Conservation (phyloP, 2,329 filamentous ascomycete genomes). For the Tolypocladium album region DNA sequence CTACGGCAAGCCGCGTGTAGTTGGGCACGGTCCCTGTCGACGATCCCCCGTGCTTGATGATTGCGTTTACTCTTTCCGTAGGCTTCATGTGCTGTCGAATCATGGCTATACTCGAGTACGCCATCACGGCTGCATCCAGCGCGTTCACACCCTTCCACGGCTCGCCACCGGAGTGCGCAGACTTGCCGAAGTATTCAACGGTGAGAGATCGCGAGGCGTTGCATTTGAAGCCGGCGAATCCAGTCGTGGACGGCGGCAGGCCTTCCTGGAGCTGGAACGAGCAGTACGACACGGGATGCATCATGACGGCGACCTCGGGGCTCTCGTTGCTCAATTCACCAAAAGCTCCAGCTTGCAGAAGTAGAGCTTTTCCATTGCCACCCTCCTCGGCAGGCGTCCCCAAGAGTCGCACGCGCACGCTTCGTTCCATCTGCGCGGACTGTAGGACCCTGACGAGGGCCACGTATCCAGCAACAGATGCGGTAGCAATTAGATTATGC, state of each 20-base stretch:
- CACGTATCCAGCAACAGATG: conserved; percentile 21
- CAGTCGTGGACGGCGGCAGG: not conserved
- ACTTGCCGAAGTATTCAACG: not conserved
- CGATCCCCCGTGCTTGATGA: not conserved
- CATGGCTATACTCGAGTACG: not conserved
- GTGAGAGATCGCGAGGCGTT: not conserved
- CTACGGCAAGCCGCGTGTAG: not conserved
- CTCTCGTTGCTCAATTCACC: not conserved
- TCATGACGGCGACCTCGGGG: not conserved
- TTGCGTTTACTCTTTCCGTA: not conserved
- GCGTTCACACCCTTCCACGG: not conserved
- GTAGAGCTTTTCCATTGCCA: conserved; percentile 29
- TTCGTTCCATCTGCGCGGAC: not conserved
- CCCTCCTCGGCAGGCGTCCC: conserved; percentile 31
- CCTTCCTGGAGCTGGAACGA: not conserved
- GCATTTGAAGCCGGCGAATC: not conserved
- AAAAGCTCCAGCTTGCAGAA: conserved; percentile 10
- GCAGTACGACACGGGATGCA: not conserved
- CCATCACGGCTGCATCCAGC: not conserved
- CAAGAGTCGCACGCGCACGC: conserved; percentile 19
- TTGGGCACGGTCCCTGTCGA: not conserved
- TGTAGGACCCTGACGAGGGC: conserved; percentile 8
- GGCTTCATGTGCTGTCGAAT: not conserved
- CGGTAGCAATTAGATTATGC: conserved; percentile 17
- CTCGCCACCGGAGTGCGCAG: not conserved